Evolutionary conservation across 768 basidiomycete species (phyloP), one percentile per base, ranked within the genome.

Genomic region (Serendipita indica): DNA sequence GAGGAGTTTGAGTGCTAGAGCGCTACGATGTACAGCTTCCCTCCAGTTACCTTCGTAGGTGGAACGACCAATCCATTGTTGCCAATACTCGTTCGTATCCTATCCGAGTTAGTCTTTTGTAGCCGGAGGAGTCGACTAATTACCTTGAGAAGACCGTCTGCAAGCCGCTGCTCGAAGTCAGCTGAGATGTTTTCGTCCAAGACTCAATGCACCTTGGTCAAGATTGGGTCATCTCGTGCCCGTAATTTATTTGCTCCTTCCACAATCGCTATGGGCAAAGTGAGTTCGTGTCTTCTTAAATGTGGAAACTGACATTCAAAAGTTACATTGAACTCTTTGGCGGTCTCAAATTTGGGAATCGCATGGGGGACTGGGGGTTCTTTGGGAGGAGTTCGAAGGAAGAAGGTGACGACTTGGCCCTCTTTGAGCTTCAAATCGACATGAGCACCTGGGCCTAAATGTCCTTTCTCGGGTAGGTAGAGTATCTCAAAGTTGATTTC

Each of bases 41-140:
- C 93, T 86, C 96, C 96, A 99, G 14, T 89, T 80, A 0, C 94
- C 96, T 13, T 77, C 78, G 69, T 99, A 99, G 0, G 86, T 90
- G 33, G 86, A 89, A 63, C 80, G 78, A n/a, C 80, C 76, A 64
- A 96, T 84, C 93, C 93, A 97, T 20, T 79, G 72, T 62, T 81
- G 82, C 92, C 92, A 97, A 68, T 87, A 96, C 25, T 70, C 70
- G 62, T 82, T 82, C 2, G 93, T 96, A 3, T 80, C 77, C 79
- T 76, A 72, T 12, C 57, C 59, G 33, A 62, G 59, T 30, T 69
- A 37, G 32, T 2, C 60, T 60, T 28, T 33, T 35, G 30, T 56
- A 14, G 4, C 25, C 35, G 30, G 1, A 14, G 20, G 32, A 30
- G 30, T 37, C 14, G 3, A 0, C 12, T 33, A 41, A 74, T 43